These are phyloP conservation scores for Boletus vermiculosoides DNA, from an alignment of 768 basidiomycete genomes.

Conservation along the genomic window DNA sequence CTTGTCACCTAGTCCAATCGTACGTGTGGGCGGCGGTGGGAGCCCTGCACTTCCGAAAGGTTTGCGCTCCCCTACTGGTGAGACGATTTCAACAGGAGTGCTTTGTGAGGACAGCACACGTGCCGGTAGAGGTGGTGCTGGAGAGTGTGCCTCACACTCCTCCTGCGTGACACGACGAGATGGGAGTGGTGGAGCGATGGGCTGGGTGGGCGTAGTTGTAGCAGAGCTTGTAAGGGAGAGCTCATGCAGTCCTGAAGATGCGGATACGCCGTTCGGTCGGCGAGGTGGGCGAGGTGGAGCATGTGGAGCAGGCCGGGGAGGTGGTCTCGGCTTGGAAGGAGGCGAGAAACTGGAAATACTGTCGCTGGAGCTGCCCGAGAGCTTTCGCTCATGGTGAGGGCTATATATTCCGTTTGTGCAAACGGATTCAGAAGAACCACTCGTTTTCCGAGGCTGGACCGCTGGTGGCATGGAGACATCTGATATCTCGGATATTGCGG, in stretches of 20 bases:
- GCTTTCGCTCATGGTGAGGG: slow-evolving; percentile 6
- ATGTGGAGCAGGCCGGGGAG: slow-evolving; percentile 19
- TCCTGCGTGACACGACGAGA: slow-evolving; percentile 27
- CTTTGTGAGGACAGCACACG: slow-evolving; percentile 26
- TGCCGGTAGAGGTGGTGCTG: slow-evolving; percentile 36
- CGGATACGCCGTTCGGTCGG: slow-evolving; percentile 6
- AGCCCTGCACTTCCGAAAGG: slow-evolving; percentile 37
- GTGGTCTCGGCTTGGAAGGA: slow-evolving; percentile 20
- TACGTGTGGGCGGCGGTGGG: slow-evolving; percentile 75
- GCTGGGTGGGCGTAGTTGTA: slow-evolving; percentile 14
- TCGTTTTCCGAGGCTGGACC: slow-evolving; percentile 5
- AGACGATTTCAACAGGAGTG: slow-evolving; percentile 20
- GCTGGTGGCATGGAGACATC: slow-evolving; percentile 13
- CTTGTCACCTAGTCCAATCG: slow-evolving; percentile 65
- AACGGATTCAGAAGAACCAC: slow-evolving; percentile 1
- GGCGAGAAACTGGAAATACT: slow-evolving; percentile 10
- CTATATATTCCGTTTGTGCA: neutral
- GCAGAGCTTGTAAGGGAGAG: neutral
- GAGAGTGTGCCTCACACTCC: slow-evolving; percentile 8
- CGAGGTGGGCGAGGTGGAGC: slow-evolving; percentile 25
- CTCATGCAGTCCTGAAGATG: neutral
- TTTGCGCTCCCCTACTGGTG: slow-evolving; percentile 27
- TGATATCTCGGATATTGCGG: slow-evolving; percentile 26
- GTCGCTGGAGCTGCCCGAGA: slow-evolving; percentile 27
- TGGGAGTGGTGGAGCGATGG: slow-evolving; percentile 41